Percentiles rank a stretch among this genome's conserved stretches.
phyloP scores from a whole-genome alignment of 169 alveolate genomes.

The Plasmodium vivax region DNA sequence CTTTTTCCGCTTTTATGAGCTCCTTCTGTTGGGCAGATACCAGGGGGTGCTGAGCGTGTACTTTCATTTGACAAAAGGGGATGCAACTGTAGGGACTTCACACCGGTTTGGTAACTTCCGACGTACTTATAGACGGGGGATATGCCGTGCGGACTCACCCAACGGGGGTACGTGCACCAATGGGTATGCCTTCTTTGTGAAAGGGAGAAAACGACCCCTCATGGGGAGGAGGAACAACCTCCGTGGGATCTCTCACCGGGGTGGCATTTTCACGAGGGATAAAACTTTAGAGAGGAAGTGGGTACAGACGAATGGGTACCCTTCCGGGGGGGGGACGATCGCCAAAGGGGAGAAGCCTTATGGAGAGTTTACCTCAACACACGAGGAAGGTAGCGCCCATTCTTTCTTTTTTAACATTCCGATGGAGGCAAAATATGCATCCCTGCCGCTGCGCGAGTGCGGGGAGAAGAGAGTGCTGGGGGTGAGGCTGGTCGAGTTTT shows the following conservation, averaged over 20 bases:
- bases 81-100: background rate
- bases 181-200: background rate
- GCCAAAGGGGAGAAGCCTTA: background rate
- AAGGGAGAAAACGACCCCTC: background rate
- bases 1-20: constrained; percentile 22
- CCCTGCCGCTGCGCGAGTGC: background rate
- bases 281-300: background rate
- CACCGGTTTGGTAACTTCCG: background rate
- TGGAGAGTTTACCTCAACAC: background rate
- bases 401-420: constrained; percentile 20
- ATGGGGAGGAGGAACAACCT: background rate
- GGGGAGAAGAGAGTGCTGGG: constrained; percentile 31
- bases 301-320: background rate
- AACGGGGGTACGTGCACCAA: background rate
- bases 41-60: background rate
- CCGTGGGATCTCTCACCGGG: background rate
- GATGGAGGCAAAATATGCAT: background rate
- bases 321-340: background rate
- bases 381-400: background rate
- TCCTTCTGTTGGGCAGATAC: constrained; percentile 11
- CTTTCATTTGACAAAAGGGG: background rate
- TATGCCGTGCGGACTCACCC: background rate
- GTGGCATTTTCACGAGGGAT: background rate
- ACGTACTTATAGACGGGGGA: background rate
- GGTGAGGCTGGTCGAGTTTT: constrained; percentile 20